Conservation (phyloP, 2,329 filamentous ascomycete species). For the Fusarium sp. region DNA sequence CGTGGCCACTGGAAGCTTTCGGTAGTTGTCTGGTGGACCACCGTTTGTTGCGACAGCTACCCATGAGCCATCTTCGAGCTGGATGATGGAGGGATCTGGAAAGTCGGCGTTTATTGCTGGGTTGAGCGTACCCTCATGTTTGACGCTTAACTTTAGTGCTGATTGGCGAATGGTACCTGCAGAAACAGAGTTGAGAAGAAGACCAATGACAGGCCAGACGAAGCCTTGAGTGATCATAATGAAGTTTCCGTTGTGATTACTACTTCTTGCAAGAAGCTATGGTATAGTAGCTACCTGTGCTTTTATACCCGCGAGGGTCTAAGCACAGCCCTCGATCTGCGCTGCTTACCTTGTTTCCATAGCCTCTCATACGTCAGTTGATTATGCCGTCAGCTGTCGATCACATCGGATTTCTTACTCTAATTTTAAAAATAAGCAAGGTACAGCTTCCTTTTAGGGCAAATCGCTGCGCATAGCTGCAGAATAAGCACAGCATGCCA, state of each 20-base stretch:
- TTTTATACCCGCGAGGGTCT: neutral
- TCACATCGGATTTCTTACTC: neutral
- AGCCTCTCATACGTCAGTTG: neutral
- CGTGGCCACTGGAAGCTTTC: slow-evolving; percentile 7
- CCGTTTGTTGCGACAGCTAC: slow-evolving; percentile 16
- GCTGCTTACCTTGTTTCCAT: neutral
- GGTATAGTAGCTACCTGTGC: accelerated
- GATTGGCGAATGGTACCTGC: neutral
- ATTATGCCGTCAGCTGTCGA: neutral
- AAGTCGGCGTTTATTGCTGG: slow-evolving; percentile 12
- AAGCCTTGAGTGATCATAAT: neutral
- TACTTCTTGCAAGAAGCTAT: accelerated
- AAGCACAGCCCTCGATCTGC: neutral
- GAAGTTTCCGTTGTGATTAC: neutral
- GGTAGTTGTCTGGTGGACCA: neutral
- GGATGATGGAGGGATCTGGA: slow-evolving; percentile 9
- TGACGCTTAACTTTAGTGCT: slow-evolving; percentile 3
- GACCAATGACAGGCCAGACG: neutral
- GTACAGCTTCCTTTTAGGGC: neutral
- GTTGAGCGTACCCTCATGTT: neutral
- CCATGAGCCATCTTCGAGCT: slow-evolving; percentile 15
- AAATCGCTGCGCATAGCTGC: neutral
- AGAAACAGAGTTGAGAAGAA: neutral
- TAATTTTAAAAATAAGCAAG: neutral
- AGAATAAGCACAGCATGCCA: neutral